Conservation (phyloP, 176 grass and related monocot species). For the Musa beccarii region DNA sequence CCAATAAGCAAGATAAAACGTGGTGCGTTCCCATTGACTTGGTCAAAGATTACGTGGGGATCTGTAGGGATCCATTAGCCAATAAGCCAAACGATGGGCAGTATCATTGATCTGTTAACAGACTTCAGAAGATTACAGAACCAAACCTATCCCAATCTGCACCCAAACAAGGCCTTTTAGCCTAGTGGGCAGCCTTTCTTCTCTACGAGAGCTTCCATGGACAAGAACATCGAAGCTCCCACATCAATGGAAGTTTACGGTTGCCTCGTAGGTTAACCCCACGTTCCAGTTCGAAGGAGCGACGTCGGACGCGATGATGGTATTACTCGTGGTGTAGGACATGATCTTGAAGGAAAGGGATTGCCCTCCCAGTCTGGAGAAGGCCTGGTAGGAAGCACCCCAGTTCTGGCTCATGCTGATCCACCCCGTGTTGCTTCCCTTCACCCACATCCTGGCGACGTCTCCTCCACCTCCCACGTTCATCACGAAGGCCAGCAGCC, state of each 20-base stretch:
- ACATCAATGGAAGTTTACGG: conserved; percentile 36
- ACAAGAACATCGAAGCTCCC: too few species aligned
- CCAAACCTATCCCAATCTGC: too few species aligned
- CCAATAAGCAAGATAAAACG: too few species aligned
- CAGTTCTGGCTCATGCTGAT: conserved; percentile 39
- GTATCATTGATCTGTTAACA: too few species aligned
- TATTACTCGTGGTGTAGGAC: conserved; percentile 28
- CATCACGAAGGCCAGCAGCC: conserved; percentile 41
- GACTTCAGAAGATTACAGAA: too few species aligned
- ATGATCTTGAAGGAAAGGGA: conserved; percentile 34
- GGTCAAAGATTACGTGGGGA: too few species aligned
- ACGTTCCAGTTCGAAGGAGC: conserved; percentile 26
- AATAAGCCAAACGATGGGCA: too few species aligned
- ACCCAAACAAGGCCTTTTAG: too few species aligned
- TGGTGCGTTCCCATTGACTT: too few species aligned
- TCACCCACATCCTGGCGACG: conserved; percentile 21
- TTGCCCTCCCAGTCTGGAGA: conserved; percentile 21
- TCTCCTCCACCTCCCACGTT: conserved; percentile 61
- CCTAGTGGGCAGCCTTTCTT: too few species aligned
- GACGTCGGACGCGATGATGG: conserved; percentile 35
- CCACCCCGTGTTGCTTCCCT: conserved; percentile 10
- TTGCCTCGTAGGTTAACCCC: conserved; percentile 55
- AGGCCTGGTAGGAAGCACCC: conserved; percentile 48
- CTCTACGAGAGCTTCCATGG: too few species aligned
- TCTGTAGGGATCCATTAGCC: too few species aligned